phyloP scores from a whole-genome alignment of 495 filamentous ascomycete species.

The Penicillium waksmanii region DNA sequence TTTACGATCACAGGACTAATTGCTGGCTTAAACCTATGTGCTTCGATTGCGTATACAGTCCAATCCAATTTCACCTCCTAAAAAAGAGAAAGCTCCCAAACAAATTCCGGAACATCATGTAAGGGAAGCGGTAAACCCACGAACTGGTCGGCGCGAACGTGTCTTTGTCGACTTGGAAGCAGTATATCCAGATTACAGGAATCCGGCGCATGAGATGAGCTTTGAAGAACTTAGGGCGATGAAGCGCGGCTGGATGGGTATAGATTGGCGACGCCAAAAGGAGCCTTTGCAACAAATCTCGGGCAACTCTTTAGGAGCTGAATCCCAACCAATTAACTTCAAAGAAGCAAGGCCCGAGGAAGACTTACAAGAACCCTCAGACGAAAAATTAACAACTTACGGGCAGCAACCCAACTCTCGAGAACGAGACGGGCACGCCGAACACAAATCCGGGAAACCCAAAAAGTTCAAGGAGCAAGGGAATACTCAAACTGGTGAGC shows the following conservation, averaged over 20 bases:
- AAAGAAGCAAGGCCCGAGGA: conserved; percentile 19
- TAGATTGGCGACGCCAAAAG: conserved; percentile 61
- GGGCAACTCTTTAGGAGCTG: conserved; percentile 34
- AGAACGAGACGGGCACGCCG: conserved; percentile 40
- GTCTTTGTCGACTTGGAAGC: conserved; percentile 84
- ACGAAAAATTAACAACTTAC: conserved; percentile 34
- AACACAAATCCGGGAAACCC: conserved; percentile 43
- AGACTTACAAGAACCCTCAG: conserved; percentile 30
- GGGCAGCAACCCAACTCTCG: conserved; percentile 23
- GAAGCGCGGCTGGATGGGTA: conserved; percentile 74
- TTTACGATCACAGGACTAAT: conserved; percentile 99
- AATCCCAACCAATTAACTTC: conserved; percentile 17
- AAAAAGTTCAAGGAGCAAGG: conserved; percentile 74
- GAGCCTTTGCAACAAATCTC: conserved; percentile 45
- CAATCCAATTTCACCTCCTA: conserved; percentile 48
- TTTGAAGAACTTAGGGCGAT: conserved; percentile 91
- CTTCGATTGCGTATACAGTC: conserved; percentile 63
- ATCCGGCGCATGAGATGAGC: conserved; percentile 71
- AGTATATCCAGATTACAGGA: conserved; percentile 76
- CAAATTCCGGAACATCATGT: conserved; percentile 54
- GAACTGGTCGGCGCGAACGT: conserved; percentile 76
- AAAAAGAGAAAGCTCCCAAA: conserved; percentile 40
- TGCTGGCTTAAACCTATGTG: conserved; percentile 64
- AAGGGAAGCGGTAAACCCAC: conserved; percentile 76
- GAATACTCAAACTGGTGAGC: conserved; percentile 82